phyloP scores from a whole-genome alignment of 805 yeast genomes.

The Candida pseudoglaebosa region DNA sequence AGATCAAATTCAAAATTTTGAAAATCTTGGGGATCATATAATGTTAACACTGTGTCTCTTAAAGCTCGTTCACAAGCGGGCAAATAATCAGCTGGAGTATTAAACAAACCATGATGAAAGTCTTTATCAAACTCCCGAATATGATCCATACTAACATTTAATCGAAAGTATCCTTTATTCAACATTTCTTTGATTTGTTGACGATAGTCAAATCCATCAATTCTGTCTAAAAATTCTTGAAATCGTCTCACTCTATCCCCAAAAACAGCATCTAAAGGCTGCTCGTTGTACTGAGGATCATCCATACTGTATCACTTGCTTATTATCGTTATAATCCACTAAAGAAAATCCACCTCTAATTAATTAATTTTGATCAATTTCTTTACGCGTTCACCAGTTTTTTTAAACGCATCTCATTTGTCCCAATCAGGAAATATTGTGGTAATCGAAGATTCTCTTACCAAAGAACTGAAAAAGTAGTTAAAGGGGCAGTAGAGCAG shows the following conservation, averaged over 20 bases:
- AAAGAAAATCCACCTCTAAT: neutral
- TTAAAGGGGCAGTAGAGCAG: no score
- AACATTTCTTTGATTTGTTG: conserved; percentile 73
- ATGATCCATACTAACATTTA: conserved; percentile 79
- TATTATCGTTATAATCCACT: neutral
- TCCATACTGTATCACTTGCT: conserved; percentile 6
- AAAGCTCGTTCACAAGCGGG: conserved; percentile 90
- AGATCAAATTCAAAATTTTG: conserved; percentile 45
- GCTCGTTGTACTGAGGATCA: conserved; percentile 17
- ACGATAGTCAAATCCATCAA: conserved; percentile 57
- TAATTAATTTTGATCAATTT: no score
- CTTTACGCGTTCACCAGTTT: neutral
- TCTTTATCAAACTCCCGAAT: conserved; percentile 76
- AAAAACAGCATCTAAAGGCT: conserved; percentile 47
- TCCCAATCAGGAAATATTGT: conserved; percentile 21
- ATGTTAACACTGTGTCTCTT: conserved; percentile 69
- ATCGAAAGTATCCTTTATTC: conserved; percentile 58
- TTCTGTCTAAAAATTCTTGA: conserved; percentile 74
- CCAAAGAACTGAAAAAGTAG: no score
- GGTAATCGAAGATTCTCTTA: neutral
- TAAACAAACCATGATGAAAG: conserved; percentile 72
- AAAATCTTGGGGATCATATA: conserved; percentile 59
- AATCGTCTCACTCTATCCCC: conserved; percentile 85
- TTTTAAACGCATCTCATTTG: conserved; percentile 4
- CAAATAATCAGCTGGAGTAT: conserved; percentile 74